Evolutionary conservation across 352 stramenopile genomes (phyloP), one percentile per base, ranked within the genome.

Genomic region (Globisporangium irregulare): DNA sequence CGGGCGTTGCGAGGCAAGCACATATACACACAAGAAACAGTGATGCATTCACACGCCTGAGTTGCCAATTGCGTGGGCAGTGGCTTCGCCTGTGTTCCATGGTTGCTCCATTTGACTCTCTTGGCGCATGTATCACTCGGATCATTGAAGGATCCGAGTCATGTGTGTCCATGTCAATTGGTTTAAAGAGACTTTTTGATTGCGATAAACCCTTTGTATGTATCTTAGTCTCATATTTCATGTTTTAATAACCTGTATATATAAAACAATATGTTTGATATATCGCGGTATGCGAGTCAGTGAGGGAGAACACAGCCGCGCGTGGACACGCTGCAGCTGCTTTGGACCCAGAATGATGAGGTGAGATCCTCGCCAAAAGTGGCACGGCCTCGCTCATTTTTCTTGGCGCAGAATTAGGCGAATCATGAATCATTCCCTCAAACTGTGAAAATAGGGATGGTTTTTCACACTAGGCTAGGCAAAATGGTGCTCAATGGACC

Each of bases 21-120:
- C 3, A 8, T 15, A 48, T 14, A 14, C 8, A 41, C 10, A 41
- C 36, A 41, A 12, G 9, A 41, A 3, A 41, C 34, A 10, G 34
- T 41, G 34, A 41, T 41, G 1, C 8, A 41, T 41, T 41, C 9
- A 41, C 29, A 20, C 18, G 14, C 25, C 29, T 25, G 12, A 12
- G 56, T n/a, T 51, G 22, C 27, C 27, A 5, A 18, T 3, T 50
- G 41, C 15, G 5, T 22, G 43, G 14, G 18, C 18, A 1, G 58
- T 64, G 59, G 36, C 59, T 64, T 64, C 38, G 24, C 38, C 15
- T 6, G 36, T 55, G 59, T 64, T 64, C 59, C 59, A 64, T 64
- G 59, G 4, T 64, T 60, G 55, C 22, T 29, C 36, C 50, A 32
- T n/a, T 60, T 29, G 29, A 29, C 24, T 34, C 25, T 34, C 41